Evolutionary conservation across 2,329 filamentous ascomycete species (phyloP).

Genomic region (Didymella pomorum): DNA sequence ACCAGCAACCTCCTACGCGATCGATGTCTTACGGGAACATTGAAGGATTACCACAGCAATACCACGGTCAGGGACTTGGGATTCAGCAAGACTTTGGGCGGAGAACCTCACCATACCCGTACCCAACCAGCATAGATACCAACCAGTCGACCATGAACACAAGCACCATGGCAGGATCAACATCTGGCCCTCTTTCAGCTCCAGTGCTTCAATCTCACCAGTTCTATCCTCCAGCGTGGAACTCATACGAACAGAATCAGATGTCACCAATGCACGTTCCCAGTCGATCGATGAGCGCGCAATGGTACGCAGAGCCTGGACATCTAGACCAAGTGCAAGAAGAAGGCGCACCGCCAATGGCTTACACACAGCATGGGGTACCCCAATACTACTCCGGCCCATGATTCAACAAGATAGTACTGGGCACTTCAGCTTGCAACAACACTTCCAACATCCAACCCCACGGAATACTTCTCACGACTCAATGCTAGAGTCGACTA

Average conservation of each 20-base stretch:
- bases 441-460: not conserved
- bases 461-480: not conserved
- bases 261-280: constrained; percentile 39
- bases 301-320: constrained; percentile 46
- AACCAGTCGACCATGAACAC: constrained; percentile 35
- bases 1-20: constrained; percentile 45
- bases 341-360: constrained; percentile 42
- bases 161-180: constrained; percentile 37
- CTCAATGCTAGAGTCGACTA: not conserved
- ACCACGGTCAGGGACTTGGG: constrained; percentile 40
- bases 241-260: constrained; percentile 39
- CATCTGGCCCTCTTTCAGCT: constrained; percentile 46
- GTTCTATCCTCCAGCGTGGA: constrained; percentile 45
- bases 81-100: constrained; percentile 45
- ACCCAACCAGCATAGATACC: constrained; percentile 46
- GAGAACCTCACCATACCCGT: constrained; percentile 46
- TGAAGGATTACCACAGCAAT: constrained; percentile 47
- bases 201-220: constrained; percentile 44
- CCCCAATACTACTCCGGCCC: constrained; percentile 44
- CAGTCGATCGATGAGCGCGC: constrained; percentile 46
- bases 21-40: constrained; percentile 54
- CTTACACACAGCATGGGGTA: constrained; percentile 38
- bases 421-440: not conserved
- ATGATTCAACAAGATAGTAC: not conserved
- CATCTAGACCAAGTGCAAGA: constrained; percentile 49